Base-by-base conservation (phyloP, 768 basidiomycete species). In the Kondoa malvinella region DNA sequence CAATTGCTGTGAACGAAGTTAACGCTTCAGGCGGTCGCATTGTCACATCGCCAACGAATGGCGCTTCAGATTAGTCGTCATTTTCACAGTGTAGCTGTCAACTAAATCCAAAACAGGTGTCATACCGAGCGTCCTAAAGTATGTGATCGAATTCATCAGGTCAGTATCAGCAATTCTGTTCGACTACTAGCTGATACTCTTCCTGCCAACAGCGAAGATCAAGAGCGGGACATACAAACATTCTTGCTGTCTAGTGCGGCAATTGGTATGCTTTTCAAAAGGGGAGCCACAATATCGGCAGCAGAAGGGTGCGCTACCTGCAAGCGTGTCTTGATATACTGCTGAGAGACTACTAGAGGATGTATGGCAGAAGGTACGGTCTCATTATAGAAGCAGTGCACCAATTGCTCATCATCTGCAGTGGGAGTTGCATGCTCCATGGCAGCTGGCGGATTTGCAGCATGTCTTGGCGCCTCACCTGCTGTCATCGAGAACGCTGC, bases 361-460 rank as follows among this genome's bases (percentile, higher is more conserved):
- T 94, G 91, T 76, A 89, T 91, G 79, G 91, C 91, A 25, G 91
- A 94, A 79, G 66, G 30, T 50, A 16, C 3, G 16, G 33, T 16
- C 17, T 34, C 17, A 17, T 66, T 15, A 34, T 56, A 3, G 8
- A 34, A 27, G 16, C 56, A 3, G 34, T 4, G 16, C 16, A 4
- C 33, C 14, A 15, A 3, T 66, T 34, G 26, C 33, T 66, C 4
- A 17, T 27, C 21, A 17, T 21, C 21, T 25, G 17, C 14, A 50
- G 92, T 97, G 2, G 92, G 92, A 83, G 94, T 96, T 56, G 92
- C 94, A 1, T 90, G 89, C 74, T 89, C 90, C 2, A 96, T 96
- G 94, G 94, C 92, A 0, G 86, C 86, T 66, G 91, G 86, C 59
- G 92, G 88, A 0, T 92, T 94, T 74, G 87, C 89, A 2, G 92